A percentile compares a stretch with the other conserved stretches of the same genome.
Evolutionary conservation across 2,329 filamentous ascomycete species (phyloP).

Genomic region (Pseudogymnoascus sp.): DNA sequence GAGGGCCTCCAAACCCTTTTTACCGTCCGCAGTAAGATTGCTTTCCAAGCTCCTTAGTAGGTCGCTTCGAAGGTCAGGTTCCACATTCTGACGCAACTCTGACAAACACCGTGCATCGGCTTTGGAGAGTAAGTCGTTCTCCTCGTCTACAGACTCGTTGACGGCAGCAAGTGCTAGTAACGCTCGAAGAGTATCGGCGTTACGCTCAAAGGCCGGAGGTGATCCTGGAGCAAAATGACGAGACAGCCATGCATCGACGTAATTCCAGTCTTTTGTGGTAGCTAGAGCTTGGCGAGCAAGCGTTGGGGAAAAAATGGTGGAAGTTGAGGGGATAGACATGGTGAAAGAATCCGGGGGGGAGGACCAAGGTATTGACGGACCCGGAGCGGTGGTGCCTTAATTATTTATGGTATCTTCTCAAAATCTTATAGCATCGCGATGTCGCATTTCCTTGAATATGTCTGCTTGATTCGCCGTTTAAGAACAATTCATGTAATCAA

Average conservation of each 20-base stretch:
- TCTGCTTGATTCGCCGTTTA: not conserved
- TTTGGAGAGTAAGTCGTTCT: slow-evolving; percentile 48
- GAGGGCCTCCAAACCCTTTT: slow-evolving; percentile 49
- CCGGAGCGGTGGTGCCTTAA: not conserved
- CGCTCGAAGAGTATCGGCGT: slow-evolving; percentile 70
- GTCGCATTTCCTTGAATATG: not conserved
- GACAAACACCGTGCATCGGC: slow-evolving; percentile 54
- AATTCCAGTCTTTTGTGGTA: slow-evolving; percentile 84
- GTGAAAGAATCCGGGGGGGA: not conserved
- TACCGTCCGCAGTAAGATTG: slow-evolving; percentile 48
- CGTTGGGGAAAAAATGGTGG: slow-evolving; percentile 61
- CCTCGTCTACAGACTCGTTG: slow-evolving; percentile 74
- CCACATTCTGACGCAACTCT: slow-evolving; percentile 40
- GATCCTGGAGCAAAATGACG: slow-evolving; percentile 58
- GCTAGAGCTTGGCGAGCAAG: slow-evolving; percentile 68
- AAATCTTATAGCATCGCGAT: not conserved
- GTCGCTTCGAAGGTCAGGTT: slow-evolving; percentile 30
- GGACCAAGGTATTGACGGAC: not conserved
- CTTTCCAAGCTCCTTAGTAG: slow-evolving; percentile 48
- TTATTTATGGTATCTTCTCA: not conserved
- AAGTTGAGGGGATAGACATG: slow-evolving; percentile 19
- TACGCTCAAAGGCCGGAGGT: slow-evolving; percentile 74
- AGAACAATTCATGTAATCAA: not conserved
- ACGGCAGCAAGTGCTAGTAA: slow-evolving; percentile 65
- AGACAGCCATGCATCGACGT: slow-evolving; percentile 75